These are phyloP conservation scores for Wickerhamomyces subpelliculosus DNA, from an alignment of 805 yeast genomes.

Conservation along the genomic window DNA sequence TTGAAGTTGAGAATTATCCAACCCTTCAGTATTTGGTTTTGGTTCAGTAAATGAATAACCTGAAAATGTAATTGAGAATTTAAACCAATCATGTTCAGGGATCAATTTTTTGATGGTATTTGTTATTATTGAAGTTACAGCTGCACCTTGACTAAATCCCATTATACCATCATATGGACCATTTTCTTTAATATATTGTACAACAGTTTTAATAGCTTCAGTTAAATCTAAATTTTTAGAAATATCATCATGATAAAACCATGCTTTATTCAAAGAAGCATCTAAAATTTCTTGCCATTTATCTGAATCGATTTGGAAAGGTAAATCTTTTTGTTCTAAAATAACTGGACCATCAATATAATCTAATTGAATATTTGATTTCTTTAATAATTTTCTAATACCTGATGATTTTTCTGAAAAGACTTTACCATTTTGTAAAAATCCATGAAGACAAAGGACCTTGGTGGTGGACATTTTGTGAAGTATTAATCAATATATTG, in stretches of 20 bases:
- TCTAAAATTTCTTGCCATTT: constrained; percentile 42
- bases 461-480: constrained; percentile 27
- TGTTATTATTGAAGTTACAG: constrained; percentile 65
- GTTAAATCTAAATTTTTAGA: constrained; percentile 44
- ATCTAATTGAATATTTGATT: constrained; percentile 58
- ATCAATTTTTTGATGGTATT: constrained; percentile 45
- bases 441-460: constrained; percentile 87
- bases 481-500: not conserved
- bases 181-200: constrained; percentile 46
- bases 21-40: constrained; percentile 22
- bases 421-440: constrained; percentile 73
- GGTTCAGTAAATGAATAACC: constrained; percentile 50
- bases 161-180: constrained; percentile 86
- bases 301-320: constrained; percentile 54
- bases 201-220: constrained; percentile 41
- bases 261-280: constrained; percentile 46
- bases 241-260: constrained; percentile 63
- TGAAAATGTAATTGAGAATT: constrained; percentile 71
- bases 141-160: constrained; percentile 96
- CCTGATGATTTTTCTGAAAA: constrained; percentile 90
- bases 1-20: constrained; percentile 24
- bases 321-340: constrained; percentile 64
- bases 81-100: constrained; percentile 34
- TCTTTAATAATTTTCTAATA: constrained; percentile 65
- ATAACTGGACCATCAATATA: constrained; percentile 76